Evolutionary conservation across 2,329 filamentous ascomycete species (phyloP).

Genomic region (Emmonsiellopsis sp.): DNA sequence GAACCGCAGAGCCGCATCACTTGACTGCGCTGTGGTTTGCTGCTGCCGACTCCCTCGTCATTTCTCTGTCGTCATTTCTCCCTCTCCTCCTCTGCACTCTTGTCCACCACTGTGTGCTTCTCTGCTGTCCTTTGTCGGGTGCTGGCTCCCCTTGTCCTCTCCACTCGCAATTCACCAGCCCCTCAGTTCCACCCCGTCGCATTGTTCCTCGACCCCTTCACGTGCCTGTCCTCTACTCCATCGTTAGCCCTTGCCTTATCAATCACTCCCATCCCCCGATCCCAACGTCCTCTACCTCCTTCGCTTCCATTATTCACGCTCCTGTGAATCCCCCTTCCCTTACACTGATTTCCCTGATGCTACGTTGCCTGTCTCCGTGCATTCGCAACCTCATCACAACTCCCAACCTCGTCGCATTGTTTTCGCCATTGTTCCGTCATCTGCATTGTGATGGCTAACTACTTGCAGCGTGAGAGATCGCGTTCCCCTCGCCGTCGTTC

Average conservation of each 20-base stretch:
- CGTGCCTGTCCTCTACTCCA: neutral
- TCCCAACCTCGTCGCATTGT: too few relatives aligned
- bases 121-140: too few relatives aligned
- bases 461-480: slow-evolving; percentile 65
- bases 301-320: neutral
- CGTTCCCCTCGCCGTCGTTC: slow-evolving; percentile 61
- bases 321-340: too few relatives aligned
- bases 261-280: too few relatives aligned
- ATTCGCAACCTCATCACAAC: too few relatives aligned
- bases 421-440: slow-evolving; percentile 11
- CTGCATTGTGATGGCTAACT: slow-evolving; percentile 27
- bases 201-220: neutral
- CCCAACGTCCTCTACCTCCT: neutral
- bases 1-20: slow-evolving; percentile 1
- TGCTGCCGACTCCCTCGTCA: neutral
- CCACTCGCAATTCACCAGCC: neutral
- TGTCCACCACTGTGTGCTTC: neutral
- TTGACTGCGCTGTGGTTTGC: neutral
- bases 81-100: neutral
- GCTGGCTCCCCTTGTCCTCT: neutral
- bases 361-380: too few relatives aligned
- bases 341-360: too few relatives aligned
- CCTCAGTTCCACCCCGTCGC: too few relatives aligned
- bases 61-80: neutral
- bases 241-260: neutral